Base-by-base conservation (phyloP, 371 early-diverging fungal species). In the Syncephalastrum racemosum region DNA sequence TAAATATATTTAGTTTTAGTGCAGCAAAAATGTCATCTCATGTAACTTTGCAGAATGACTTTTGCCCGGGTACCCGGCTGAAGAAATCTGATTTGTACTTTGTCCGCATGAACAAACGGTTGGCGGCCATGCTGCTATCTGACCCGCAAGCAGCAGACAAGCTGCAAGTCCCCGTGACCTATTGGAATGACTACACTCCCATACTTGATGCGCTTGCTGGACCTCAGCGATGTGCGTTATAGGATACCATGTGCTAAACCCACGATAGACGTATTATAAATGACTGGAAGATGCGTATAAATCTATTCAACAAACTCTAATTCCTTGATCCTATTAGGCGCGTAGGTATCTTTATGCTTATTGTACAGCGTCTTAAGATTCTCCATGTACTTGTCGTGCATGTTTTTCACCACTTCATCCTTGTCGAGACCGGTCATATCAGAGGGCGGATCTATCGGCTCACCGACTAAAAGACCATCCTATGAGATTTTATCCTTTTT, bases 321-420 rank as follows among this genome's bases (percentile, higher is more conserved):
- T 44, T 82, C 84, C 53, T 74, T 73, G 1, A 65, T 71, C 44
- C 84, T 68, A 62, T 75, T 68, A n/a, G 57, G 58, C 13, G 80
- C 87, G 45, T 85, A 90, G 27, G 71, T 58, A 50, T 90, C 87
- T 64, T 89, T 87, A 73, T 87, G 83, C 42, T 79, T 68, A 23
- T 84, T 74, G 57, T 84, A 89, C 14, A 90, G 53, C 14, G 67
- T 72, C 27, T 82, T 59, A 13, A 95, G 67, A 44, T 68, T 72
- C 6, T 64, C 64, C 52, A 89, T 73, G 54, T 90, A 91, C 50
- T 69, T 62, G 13, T 66, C 67, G 46, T 91, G 91, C 3, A 82
- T 62, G 5, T 56, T 71, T 39, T 72, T 63, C 23, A 90, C 66
- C 20, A 84, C 71, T 40, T 89, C 84, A 8, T 70, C 54, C 1